Evolutionary conservation across 352 stramenopile genomes (phyloP).

Genomic region (Globisporangium spinosum): DNA sequence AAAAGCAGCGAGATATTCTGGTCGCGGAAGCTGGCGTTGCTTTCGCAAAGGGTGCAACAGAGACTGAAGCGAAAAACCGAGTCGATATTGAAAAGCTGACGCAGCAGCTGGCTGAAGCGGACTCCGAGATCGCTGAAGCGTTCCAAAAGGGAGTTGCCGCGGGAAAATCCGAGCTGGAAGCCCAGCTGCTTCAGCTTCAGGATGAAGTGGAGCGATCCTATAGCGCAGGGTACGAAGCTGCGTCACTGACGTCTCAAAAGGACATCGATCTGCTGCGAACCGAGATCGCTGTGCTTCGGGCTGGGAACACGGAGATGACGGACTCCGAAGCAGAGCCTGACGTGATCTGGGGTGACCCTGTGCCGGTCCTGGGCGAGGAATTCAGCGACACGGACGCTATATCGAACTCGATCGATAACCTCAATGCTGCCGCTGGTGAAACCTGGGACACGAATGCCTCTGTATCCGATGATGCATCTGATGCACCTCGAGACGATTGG

Average conservation of each 20-base stretch:
- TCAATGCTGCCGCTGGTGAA: neutral
- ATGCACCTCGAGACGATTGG: constrained; percentile 18
- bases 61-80: constrained; percentile 1
- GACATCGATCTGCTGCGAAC: constrained; percentile 29
- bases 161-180: constrained; percentile 12
- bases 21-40: neutral
- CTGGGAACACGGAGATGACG: constrained; percentile 2
- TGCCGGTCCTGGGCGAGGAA: constrained; percentile 17
- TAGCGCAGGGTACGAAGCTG: constrained; percentile 4
- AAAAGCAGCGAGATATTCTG: constrained; percentile 11
- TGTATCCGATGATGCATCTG: constrained; percentile 12
- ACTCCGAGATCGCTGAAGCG: neutral
- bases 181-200: constrained; percentile 3
- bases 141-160: constrained; percentile 7
- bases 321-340: constrained; percentile 14
- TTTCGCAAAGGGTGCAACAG: constrained; percentile 3
- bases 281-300: constrained; percentile 23
- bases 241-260: constrained; percentile 1
- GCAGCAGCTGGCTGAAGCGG: neutral
- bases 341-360: constrained; percentile 17
- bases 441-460: constrained; percentile 7
- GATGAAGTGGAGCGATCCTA: constrained; percentile 5
- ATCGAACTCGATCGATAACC: constrained; percentile 18
- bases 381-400: constrained; percentile 18
- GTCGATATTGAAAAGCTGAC: constrained; percentile 3